Base-by-base conservation (phyloP, 805 yeast species). In the Candida insectalens region DNA sequence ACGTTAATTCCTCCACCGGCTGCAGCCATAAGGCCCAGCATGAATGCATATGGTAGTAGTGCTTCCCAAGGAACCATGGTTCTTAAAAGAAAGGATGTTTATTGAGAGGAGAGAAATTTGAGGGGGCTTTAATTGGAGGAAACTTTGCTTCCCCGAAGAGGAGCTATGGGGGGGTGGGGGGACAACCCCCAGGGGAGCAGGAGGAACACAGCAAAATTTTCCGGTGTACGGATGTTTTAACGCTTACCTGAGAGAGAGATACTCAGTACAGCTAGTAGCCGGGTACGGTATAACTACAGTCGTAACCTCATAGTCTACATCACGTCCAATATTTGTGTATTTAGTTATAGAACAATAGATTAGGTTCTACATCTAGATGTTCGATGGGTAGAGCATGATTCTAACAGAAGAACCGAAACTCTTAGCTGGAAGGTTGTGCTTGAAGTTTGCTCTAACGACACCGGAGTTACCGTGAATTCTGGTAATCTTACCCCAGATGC, bases 331-430 rank as follows among this genome's bases (percentile, higher is more conserved):
- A n/a, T n/a, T n/a, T n/a, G n/a, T n/a, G n/a, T n/a, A n/a, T n/a
- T n/a, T n/a, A n/a, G n/a, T n/a, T n/a, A n/a, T n/a, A n/a, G n/a
- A n/a, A n/a, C n/a, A n/a, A n/a, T n/a, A n/a, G n/a, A n/a, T n/a
- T n/a, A n/a, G n/a, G n/a, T n/a, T n/a, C n/a, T n/a, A n/a, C n/a
- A n/a, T 56, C 82, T 89, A 89, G 84, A 89, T 92, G 95, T 82
- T 88, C 54, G 97, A 89, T 74, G 98, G 98, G 83, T 89, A 89
- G 71, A 89, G 88, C 95, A 92, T 87, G 77, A 92, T 79, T 79
- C 98, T 84, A 66, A 92, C 97, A 53, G 95, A 81, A 65, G 98
- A 96, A 75, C 98, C 98, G 68, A 92, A 89, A 59, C 97, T 87
- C 83, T 89, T 88, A 57, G 98, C 88, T 69, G 98, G 98, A 65